A percentile compares a stretch with the other conserved stretches of the same genome.
Evolutionary conservation across 2,329 filamentous ascomycete genomes (phyloP).

Genomic region (Fusarium lyarnte): DNA sequence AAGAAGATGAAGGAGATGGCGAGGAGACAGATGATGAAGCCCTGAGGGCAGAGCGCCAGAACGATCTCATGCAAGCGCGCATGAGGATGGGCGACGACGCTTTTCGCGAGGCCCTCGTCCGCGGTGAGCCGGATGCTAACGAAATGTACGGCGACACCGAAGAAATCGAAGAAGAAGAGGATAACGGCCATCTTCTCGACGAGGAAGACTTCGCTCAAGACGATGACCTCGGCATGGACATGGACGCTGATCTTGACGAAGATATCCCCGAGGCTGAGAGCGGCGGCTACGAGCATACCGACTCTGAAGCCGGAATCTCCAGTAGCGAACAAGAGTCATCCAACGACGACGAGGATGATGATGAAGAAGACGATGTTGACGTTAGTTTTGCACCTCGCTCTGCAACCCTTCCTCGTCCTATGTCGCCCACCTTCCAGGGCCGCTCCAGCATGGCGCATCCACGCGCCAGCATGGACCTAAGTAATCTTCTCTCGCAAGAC

Average conservation of each 20-base stretch:
- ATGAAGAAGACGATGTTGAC: slow-evolving; percentile 44
- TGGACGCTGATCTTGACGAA: slow-evolving; percentile 76
- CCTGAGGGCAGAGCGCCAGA: slow-evolving; percentile 56
- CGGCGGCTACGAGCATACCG: slow-evolving; percentile 79
- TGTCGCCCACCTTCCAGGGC: slow-evolving; percentile 50
- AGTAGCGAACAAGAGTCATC: slow-evolving; percentile 58
- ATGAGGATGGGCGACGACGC: slow-evolving; percentile 69
- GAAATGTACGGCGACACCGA: slow-evolving; percentile 65
- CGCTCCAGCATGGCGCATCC: slow-evolving; percentile 42
- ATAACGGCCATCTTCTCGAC: slow-evolving; percentile 67
- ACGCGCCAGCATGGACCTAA: slow-evolving; percentile 65
- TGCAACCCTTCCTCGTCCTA: slow-evolving; percentile 47
- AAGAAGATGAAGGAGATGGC: slow-evolving; percentile 51
- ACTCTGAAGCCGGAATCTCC: slow-evolving; percentile 73
- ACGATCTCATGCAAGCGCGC: slow-evolving; percentile 59
- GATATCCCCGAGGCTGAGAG: slow-evolving; percentile 73
- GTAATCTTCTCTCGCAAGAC: slow-evolving; percentile 63
- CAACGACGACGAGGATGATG: slow-evolving; percentile 46
- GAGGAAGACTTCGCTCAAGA: slow-evolving; percentile 66
- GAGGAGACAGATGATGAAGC: slow-evolving; percentile 53
- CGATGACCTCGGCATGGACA: slow-evolving; percentile 53
- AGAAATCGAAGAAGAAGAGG: slow-evolving; percentile 64
- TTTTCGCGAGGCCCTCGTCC: slow-evolving; percentile 66
- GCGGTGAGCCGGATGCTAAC: slow-evolving; percentile 58
- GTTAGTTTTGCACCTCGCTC: slow-evolving; percentile 55